These are phyloP conservation scores for Gynostemma pentaphyllum DNA, from an alignment of 306 rosid genomes.

Conservation along the genomic window DNA sequence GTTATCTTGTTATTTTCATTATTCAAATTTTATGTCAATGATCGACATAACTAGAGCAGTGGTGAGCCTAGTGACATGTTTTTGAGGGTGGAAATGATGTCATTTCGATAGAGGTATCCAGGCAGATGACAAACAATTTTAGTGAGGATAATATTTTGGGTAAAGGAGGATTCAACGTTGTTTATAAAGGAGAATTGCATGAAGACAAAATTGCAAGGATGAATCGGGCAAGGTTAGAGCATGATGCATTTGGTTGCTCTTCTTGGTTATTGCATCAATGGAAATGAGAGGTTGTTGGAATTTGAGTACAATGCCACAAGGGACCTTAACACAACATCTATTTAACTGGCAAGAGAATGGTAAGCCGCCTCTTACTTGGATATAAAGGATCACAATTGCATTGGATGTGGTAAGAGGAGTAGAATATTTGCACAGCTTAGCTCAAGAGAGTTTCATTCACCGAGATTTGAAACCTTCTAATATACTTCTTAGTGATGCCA, in stretches of 20 bases:
- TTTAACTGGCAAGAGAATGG: slow-evolving; percentile 45
- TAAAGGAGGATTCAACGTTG: too few species aligned
- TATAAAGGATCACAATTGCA: too few species aligned
- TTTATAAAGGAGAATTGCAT: too few species aligned
- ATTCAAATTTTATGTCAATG: slow-evolving; percentile 35
- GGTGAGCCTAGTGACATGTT: slow-evolving; percentile 33
- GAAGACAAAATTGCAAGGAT: neutral
- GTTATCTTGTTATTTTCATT: too few species aligned
- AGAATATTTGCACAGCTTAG: neutral
- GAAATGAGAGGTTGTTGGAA: slow-evolving; percentile 11
- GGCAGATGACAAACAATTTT: slow-evolving; percentile 15
- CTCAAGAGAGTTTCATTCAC: too few species aligned
- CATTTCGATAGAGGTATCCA: slow-evolving; percentile 36
- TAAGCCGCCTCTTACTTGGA: slow-evolving; percentile 46
- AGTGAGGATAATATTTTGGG: too few species aligned
- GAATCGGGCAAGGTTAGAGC: neutral
- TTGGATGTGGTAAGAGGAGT: too few species aligned
- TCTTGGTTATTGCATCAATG: neutral
- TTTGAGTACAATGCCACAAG: slow-evolving; percentile 84
- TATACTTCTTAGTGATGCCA: too few species aligned
- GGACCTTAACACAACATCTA: too few species aligned
- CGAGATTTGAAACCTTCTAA: too few species aligned
- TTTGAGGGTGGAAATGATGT: neutral
- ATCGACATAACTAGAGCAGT: slow-evolving; percentile 52
- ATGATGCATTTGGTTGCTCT: neutral